Conservation (phyloP, 2,329 filamentous ascomycete genomes). For the Blastomyces gilchristii region DNA sequence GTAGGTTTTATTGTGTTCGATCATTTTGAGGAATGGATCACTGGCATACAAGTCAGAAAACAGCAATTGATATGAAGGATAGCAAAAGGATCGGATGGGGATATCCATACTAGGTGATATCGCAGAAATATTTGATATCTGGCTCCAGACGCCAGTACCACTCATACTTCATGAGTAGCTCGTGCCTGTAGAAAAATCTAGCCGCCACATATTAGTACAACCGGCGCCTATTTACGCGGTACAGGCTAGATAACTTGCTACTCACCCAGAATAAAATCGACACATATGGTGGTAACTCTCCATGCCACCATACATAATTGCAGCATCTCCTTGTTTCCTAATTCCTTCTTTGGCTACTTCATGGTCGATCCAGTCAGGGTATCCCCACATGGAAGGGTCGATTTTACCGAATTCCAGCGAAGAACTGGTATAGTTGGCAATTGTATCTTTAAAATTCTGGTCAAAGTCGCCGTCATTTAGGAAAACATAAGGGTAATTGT, state of each 20-base stretch:
- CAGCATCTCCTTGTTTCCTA: conserved; percentile 87
- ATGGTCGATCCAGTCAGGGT: conserved; percentile 88
- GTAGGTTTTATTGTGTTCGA: conserved; percentile 89
- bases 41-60: conserved; percentile 39
- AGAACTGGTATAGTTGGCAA: conserved; percentile 81
- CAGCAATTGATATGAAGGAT: background rate
- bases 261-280: conserved; percentile 93
- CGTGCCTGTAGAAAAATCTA: conserved; percentile 94
- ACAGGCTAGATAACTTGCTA: conserved; percentile 12
- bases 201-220: conserved; percentile 12
- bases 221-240: no score
- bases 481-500: conserved; percentile 96
- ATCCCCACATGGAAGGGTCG: conserved; percentile 84
- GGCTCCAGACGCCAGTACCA: conserved; percentile 99
- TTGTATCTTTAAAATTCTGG: conserved; percentile 76
- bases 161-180: conserved; percentile 88
- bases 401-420: conserved; percentile 91
- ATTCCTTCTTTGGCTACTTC: conserved; percentile 94
- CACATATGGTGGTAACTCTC: conserved; percentile 99
- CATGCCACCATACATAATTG: conserved; percentile 98
- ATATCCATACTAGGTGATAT: conserved; percentile 79
- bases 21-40: conserved; percentile 94
- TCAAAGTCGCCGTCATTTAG: conserved; percentile 97
- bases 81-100: conserved; percentile 13
- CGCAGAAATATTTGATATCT: conserved; percentile 99